Percentiles rank a stretch among this genome's conserved stretches.
Evolutionary conservation across 139 green algal species (phyloP).

Genomic region (Picochlorum sp.): DNA sequence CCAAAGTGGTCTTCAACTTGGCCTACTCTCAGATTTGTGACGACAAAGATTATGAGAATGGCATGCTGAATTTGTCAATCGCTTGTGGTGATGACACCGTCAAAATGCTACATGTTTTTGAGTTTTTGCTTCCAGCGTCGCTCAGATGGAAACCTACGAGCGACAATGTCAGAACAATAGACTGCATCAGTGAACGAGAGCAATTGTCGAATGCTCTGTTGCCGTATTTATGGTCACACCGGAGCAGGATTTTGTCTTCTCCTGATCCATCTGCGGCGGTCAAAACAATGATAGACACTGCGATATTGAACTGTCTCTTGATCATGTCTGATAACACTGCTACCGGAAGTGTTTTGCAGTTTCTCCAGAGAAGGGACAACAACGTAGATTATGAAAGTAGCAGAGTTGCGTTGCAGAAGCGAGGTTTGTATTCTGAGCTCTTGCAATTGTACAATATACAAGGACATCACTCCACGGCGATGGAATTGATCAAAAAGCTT

Average conservation of each 20-base stretch:
- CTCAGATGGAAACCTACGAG: constrained; percentile 8
- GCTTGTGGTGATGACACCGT: constrained; percentile 31
- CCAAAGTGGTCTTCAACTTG: too few relatives aligned
- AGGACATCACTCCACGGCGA: constrained; percentile 35
- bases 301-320: constrained; percentile 66
- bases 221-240: constrained; percentile 66
- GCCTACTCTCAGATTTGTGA: too few relatives aligned
- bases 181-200: too few relatives aligned
- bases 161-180: constrained; percentile 13
- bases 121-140: constrained; percentile 38
- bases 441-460: constrained; percentile 62
- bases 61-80: constrained; percentile 65
- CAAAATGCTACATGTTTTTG: constrained; percentile 58
- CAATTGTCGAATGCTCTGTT: constrained; percentile 10
- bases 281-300: constrained; percentile 64
- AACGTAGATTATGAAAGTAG: constrained; percentile 54
- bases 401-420: constrained; percentile 21
- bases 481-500: constrained; percentile 59
- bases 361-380: constrained; percentile 55
- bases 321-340: constrained; percentile 50
- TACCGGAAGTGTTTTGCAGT: constrained; percentile 46
- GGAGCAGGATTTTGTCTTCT: constrained; percentile 39
- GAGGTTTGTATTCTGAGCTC: constrained; percentile 74
- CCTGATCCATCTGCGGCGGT: background rate
- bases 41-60: constrained; percentile 48